Percentiles rank a stretch among this genome's conserved stretches.
These are phyloP conservation scores for Mycena galopus DNA, from an alignment of 768 basidiomycete species.

Conservation along the genomic window DNA sequence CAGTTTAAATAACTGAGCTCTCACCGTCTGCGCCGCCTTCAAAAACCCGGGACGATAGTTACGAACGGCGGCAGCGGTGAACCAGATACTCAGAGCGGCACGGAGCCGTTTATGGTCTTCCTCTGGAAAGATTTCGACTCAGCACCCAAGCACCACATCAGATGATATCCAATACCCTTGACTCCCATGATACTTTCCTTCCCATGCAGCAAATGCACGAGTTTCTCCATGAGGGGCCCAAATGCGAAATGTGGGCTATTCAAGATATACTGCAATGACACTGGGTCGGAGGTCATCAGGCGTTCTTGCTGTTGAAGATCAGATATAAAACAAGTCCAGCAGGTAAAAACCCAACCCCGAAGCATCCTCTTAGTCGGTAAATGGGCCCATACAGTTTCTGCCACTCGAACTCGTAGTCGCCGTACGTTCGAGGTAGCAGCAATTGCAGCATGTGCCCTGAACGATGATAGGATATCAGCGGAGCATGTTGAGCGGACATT, in stretches of 20 bases:
- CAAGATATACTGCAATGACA: neutral
- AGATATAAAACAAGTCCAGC: neutral
- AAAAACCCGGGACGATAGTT: neutral
- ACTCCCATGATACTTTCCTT: neutral
- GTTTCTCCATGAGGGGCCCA: neutral
- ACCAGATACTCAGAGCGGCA: neutral
- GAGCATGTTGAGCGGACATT: neutral
- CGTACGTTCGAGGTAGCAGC: neutral
- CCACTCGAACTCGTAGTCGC: conserved; percentile 28
- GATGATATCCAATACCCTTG: too few species aligned
- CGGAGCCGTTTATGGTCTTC: neutral
- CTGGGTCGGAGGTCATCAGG: neutral
- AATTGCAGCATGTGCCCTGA: conserved; percentile 26
- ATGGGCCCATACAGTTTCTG: conserved; percentile 11
- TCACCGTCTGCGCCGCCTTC: neutral
- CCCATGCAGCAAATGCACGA: neutral
- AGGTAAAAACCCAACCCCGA: neutral
- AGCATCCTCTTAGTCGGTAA: conserved; percentile 20
- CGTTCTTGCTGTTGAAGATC: neutral
- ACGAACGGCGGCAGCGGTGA: neutral
- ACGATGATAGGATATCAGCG: neutral
- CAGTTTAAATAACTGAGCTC: neutral
- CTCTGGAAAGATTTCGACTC: neutral
- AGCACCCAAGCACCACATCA: neutral
- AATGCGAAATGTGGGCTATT: neutral